phyloP scores from a whole-genome alignment of 345 rosid species.

The Citrus hindsii region DNA sequence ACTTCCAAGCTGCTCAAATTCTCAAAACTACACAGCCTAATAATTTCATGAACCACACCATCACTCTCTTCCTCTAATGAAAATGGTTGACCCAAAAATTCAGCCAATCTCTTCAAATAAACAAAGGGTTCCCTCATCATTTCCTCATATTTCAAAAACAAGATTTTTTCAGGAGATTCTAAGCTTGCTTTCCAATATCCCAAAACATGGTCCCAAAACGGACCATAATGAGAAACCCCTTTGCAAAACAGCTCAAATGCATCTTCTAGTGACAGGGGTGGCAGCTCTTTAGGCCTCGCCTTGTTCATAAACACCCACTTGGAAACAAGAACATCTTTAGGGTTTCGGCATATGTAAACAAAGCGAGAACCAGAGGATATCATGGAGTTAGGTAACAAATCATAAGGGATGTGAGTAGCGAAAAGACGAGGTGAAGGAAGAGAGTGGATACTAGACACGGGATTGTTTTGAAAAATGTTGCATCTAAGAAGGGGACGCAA shows the following conservation, averaged over 20 bases:
- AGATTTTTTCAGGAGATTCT: neutral
- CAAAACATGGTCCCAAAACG: neutral
- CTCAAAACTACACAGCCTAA: neutral
- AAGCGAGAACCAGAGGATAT: neutral
- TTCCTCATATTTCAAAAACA: neutral
- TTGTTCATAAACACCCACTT: neutral
- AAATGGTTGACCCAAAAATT: neutral
- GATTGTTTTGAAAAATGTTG: neutral
- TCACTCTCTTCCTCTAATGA: neutral
- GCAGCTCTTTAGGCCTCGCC: neutral
- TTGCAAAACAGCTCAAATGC: neutral
- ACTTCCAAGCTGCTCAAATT: neutral
- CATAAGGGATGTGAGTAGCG: neutral
- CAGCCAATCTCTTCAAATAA: neutral
- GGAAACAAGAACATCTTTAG: slow-evolving; percentile 1
- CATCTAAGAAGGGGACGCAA: neutral
- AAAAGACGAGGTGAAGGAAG: slow-evolving; percentile 3
- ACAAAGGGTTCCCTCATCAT: neutral
- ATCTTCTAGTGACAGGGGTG: neutral
- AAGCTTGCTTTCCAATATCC: neutral
- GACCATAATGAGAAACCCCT: neutral
- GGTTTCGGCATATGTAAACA: neutral
- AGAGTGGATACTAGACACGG: neutral
- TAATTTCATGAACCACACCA: neutral
- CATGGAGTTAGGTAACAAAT: neutral